A percentile compares a stretch with the other conserved stretches of the same genome.
These are phyloP conservation scores for Globisporangium solare DNA, from an alignment of 352 stramenopile species.

Conservation along the genomic window DNA sequence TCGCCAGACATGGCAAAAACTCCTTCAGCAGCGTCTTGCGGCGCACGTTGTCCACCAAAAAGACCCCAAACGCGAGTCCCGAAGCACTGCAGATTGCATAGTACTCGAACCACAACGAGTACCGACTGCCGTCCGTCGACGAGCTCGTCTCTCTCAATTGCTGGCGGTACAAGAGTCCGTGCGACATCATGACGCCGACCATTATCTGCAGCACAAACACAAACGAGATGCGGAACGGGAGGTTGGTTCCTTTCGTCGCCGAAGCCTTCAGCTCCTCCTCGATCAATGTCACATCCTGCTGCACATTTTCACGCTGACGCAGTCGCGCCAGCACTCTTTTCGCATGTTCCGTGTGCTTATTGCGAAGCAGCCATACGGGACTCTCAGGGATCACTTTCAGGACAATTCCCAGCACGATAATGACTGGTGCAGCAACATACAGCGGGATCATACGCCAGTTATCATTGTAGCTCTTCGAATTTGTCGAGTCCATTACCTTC, in stretches of 20 bases:
- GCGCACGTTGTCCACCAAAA: slow-evolving; percentile 80
- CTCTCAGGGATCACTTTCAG: slow-evolving; percentile 77
- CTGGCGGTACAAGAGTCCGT: slow-evolving; percentile 47
- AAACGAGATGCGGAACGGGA: slow-evolving; percentile 60
- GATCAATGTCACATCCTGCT: slow-evolving; percentile 48
- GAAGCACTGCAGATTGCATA: slow-evolving; percentile 40
- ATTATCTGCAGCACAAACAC: slow-evolving; percentile 57
- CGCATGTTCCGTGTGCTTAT: slow-evolving; percentile 53
- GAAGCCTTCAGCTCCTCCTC: slow-evolving; percentile 49
- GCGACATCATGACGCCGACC: slow-evolving; percentile 65
- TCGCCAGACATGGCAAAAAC: slow-evolving; percentile 67
- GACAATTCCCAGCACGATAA: slow-evolving; percentile 48
- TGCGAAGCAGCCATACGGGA: slow-evolving; percentile 65
- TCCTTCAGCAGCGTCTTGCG: slow-evolving; percentile 89
- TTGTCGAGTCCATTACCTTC: slow-evolving; percentile 28
- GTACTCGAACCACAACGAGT: slow-evolving; percentile 55
- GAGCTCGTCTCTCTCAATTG: slow-evolving; percentile 27
- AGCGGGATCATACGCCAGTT: slow-evolving; percentile 64
- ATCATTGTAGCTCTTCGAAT: slow-evolving; percentile 35
- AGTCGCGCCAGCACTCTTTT: slow-evolving; percentile 48
- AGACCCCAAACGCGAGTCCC: slow-evolving; percentile 67
- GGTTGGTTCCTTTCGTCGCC: slow-evolving; percentile 37
- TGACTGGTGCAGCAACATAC: slow-evolving; percentile 51
- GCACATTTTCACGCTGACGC: slow-evolving; percentile 66
- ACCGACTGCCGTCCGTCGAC: slow-evolving; percentile 17